Conservation (phyloP, 257 asterid species). For the Henckelia pumila region DNA sequence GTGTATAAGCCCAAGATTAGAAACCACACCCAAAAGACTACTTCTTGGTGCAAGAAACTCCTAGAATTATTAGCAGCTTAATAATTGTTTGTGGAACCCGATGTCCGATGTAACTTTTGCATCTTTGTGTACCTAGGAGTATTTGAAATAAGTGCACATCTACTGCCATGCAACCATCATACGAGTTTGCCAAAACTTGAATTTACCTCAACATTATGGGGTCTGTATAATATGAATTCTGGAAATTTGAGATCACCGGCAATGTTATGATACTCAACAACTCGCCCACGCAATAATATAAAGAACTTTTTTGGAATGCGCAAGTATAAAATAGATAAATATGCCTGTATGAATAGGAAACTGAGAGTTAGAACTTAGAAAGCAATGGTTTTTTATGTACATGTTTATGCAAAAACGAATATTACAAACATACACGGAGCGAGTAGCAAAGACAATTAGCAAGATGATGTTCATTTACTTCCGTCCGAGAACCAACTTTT, state of each 20-base stretch:
- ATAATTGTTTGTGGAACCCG: too few species aligned
- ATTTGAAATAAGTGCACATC: too few species aligned
- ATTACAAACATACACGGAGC: conserved; percentile 67
- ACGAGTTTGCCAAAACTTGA: too few species aligned
- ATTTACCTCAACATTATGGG: conserved; percentile 52
- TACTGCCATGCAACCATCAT: too few species aligned
- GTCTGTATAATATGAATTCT: conserved; percentile 71
- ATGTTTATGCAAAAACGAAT: conserved; percentile 3
- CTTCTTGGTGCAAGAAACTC: too few species aligned
- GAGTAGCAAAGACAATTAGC: conserved; percentile 76
- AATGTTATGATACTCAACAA: conserved; percentile 65
- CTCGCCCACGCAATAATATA: conserved; percentile 64
- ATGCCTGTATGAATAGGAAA: conserved; percentile 58
- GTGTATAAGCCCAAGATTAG: too few species aligned
- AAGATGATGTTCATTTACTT: conserved; percentile 58
- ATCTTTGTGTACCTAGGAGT: too few species aligned
- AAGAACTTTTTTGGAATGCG: conserved; percentile 50
- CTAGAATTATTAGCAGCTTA: too few species aligned
- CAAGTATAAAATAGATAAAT: conserved; percentile 75
- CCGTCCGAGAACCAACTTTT: conserved; percentile 30
- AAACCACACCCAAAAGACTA: too few species aligned
- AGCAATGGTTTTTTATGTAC: too few species aligned
- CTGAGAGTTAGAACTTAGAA: too few species aligned
- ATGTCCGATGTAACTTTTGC: too few species aligned
- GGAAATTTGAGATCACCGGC: conserved; percentile 74